Evolutionary conservation across 116 monocot species (phyloP), one percentile per base, ranked within the genome.

Genomic region (Trichopus zeylanicus): DNA sequence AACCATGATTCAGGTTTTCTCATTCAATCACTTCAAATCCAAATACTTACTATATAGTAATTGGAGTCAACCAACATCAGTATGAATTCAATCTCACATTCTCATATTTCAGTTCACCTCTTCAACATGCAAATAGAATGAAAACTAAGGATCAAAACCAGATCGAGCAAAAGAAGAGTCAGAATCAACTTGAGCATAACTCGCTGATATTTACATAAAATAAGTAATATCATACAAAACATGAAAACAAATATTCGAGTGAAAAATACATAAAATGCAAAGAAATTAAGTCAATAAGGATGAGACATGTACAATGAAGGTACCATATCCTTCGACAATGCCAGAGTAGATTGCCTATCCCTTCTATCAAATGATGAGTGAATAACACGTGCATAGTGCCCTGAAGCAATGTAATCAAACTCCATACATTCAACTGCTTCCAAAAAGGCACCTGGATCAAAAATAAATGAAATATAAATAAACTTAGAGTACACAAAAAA

Each of bases 391-490:
- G 97, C 97, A 84, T 91, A 98, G 69, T 98, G 97, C 60, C 97
- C 97, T 37, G 97, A 98, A 60, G 82, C 91, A 82, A 98, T 61
- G 66, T 84, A 91, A 71, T 98, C 87, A 55, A 91, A 98, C 22
- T 76, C 84, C 87, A 87, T 85, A 29, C 31, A 68, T 48, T 71
- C 68, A 64, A 91, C 69, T 26, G 97, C 80, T 74, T 98, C 71
- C 51, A 91, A 52, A 71, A 98, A 98, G 35, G 91, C 97, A 59
- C 97, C 97, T 81, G 29, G 60, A 72, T 23, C 30, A 48, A 39
- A 58, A 52, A 61, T 10, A 48, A 47, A 31, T 33, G 26, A 22
- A 26, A 15, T 5, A 29, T 7, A 1, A 51, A n/a, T 37, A 46
- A 25, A 18, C 46, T 33, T 26, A n/a, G 52, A 47, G 2, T 63